Evolutionary conservation across 2,329 filamentous ascomycete genomes (phyloP).

Genomic region (Thielaviopsis ethacetica): DNA sequence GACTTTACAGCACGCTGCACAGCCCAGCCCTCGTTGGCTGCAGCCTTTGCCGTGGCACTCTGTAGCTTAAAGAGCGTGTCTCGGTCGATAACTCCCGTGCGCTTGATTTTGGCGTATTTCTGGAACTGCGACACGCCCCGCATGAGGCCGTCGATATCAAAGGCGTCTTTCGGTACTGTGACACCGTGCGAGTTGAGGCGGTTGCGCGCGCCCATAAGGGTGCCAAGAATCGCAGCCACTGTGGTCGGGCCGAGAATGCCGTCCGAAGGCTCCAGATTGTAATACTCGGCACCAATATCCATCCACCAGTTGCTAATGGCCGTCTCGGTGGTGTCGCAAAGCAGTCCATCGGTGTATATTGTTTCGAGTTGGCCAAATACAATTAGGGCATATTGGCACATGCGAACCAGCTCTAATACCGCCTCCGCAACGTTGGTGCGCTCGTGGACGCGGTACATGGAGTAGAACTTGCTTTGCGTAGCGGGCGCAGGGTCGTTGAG

Average conservation of each 20-base stretch:
- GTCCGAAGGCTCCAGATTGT: conserved; percentile 82
- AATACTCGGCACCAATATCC: conserved; percentile 79
- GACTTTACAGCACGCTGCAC: conserved; percentile 92
- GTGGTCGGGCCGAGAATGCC: conserved; percentile 86
- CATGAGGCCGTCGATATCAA: conserved; percentile 70
- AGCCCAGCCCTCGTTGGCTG: conserved; percentile 75
- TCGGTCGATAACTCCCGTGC: conserved; percentile 64
- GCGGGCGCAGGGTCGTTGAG: conserved; percentile 62
- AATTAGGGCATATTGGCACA: conserved; percentile 78
- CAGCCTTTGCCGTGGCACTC: conserved; percentile 73
- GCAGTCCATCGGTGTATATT: conserved; percentile 77
- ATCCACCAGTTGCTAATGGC: conserved; percentile 94
- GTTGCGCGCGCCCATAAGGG: conserved; percentile 80
- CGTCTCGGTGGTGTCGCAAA: conserved; percentile 85
- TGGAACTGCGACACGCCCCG: conserved; percentile 78
- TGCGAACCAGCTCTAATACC: conserved; percentile 75
- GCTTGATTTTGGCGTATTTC: conserved; percentile 67
- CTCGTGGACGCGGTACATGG: conserved; percentile 77
- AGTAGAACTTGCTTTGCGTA: conserved; percentile 79
- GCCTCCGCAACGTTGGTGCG: conserved; percentile 61
- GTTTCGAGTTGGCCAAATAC: conserved; percentile 77
- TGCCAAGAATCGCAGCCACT: conserved; percentile 71
- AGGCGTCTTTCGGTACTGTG: conserved; percentile 77
- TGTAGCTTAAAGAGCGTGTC: conserved; percentile 71
- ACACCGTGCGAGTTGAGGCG: conserved; percentile 71